Evolutionary conservation across 2,329 filamentous ascomycete species (phyloP).

Genomic region (Aspergillus uvarum): DNA sequence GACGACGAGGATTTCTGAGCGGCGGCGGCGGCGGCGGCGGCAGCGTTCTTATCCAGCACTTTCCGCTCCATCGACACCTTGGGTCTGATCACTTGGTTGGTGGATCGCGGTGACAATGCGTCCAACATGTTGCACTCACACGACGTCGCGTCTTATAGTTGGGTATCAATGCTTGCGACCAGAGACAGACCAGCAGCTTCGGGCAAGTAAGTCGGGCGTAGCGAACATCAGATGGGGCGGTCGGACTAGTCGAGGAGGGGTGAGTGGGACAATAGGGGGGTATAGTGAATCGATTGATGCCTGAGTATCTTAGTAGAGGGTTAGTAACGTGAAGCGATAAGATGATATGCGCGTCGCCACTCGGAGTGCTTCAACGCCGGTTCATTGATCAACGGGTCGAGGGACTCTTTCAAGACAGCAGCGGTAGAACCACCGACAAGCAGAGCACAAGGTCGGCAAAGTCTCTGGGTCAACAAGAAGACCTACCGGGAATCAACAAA

Average conservation of each 20-base stretch:
- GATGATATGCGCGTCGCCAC: background rate
- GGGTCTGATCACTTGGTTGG: conserved; percentile 48
- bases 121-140: conserved; percentile 41
- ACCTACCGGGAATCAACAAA: conserved; percentile 22
- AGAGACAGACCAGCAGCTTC: conserved; percentile 1
- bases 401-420: background rate
- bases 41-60: conserved; percentile 39
- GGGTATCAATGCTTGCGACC: conserved; percentile 3
- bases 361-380: background rate
- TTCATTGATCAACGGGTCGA: background rate
- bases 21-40: conserved; percentile 19
- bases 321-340: background rate
- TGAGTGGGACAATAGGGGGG: conserved; percentile 12
- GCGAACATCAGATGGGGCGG: conserved; percentile 23
- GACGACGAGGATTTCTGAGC: conserved; percentile 36
- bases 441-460: background rate
- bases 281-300: conserved; percentile 18
- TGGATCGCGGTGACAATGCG: conserved; percentile 50
- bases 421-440: background rate
- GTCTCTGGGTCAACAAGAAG: background rate
- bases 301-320: background rate
- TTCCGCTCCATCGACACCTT: conserved; percentile 42
- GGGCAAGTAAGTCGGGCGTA: conserved; percentile 14
- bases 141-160: background rate
- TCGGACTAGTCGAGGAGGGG: conserved; percentile 14